Evolutionary conservation across 345 rosid species (phyloP).

Genomic region (Brassica incana): DNA sequence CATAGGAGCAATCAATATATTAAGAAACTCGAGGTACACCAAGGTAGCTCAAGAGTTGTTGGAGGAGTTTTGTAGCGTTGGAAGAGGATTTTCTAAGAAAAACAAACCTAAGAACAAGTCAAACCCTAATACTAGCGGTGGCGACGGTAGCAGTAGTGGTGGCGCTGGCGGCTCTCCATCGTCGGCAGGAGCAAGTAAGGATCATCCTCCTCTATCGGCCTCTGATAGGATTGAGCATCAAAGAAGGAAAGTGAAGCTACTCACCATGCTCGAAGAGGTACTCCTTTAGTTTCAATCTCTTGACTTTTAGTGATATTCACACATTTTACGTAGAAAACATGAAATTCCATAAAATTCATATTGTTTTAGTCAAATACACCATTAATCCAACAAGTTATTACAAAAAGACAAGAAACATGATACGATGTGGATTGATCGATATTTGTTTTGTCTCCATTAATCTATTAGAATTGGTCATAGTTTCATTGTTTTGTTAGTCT

Average conservation of each 20-base stretch:
- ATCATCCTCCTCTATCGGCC: slow-evolving; percentile 64
- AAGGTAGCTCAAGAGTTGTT: slow-evolving; percentile 81
- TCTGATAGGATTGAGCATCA: slow-evolving; percentile 94
- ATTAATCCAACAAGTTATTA: not conserved
- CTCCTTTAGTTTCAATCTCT: slow-evolving; percentile 18
- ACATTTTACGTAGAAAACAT: not conserved
- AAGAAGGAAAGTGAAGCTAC: slow-evolving; percentile 89
- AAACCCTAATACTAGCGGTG: slow-evolving; percentile 57
- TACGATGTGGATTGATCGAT: slow-evolving; percentile 1
- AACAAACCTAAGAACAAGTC: slow-evolving; percentile 46
- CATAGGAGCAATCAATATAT: slow-evolving; percentile 55
- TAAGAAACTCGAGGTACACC: slow-evolving; percentile 76
- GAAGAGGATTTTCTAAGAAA: slow-evolving; percentile 79
- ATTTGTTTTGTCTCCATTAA: slow-evolving; percentile 25
- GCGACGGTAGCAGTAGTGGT: slow-evolving; percentile 34
- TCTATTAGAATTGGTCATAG: slow-evolving; percentile 17
- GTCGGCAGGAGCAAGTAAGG: slow-evolving; percentile 42
- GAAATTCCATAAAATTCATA: slow-evolving; percentile 1
- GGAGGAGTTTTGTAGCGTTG: slow-evolving; percentile 94
- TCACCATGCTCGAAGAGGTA: slow-evolving; percentile 99
- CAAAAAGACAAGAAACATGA: slow-evolving; percentile 20
- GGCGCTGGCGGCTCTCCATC: slow-evolving; percentile 49
- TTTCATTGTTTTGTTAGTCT: slow-evolving; percentile 47
- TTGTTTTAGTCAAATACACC: slow-evolving; percentile 1
- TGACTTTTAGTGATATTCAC: not conserved